Base-by-base conservation (phyloP, 257 asterid genomes). In the Solanum ahanhuiri region DNA sequence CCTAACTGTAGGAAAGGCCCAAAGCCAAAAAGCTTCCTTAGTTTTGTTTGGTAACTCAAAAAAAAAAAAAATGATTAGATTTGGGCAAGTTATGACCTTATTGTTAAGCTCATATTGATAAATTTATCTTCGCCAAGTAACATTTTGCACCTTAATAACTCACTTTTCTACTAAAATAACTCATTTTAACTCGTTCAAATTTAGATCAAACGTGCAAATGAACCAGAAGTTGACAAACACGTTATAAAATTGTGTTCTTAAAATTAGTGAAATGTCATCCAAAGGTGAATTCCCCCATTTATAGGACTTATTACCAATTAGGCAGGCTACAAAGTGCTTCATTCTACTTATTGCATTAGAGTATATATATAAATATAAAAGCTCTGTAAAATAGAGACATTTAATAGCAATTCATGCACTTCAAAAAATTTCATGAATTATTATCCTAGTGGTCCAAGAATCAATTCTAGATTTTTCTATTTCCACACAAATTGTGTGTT, bases 391-490 rank as follows among this genome's bases (percentile, higher is more conserved):
- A 75, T 48, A 75, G 1, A n/a, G 33, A 39, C 58, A 75, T 75
- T n/a, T 75, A 75, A 39, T 30, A 39, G 58, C 33, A 37, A 22
- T 75, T 22, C 57, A 8, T 75, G 57, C 57, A 37, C 22, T n/a
- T 75, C 3, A 6, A 6, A 75, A 9, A 3, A 4, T 39, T n/a
- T 75, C 34, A 75, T 75, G 58, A 75, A 75, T 75, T 39, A 75
- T 75, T n/a, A 75, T 51, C 60, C 60, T 51, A 75, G 83, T 39
- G 83, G 83, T 75, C 58, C 34, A 39, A n/a, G 34, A 12, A 75
- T 75, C 60, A 75, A 39, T 75, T 75, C n/a, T n/a, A 39, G 33
- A 22, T 2, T 35, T 39, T 39, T 75, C 58, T 2, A n/a, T 75
- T 75, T 39, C 60, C 34, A 71, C 48, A 34, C 2, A 71, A 33